Conservation (phyloP, 441 rosid species). For the Bocquillonia castaneifolia region DNA sequence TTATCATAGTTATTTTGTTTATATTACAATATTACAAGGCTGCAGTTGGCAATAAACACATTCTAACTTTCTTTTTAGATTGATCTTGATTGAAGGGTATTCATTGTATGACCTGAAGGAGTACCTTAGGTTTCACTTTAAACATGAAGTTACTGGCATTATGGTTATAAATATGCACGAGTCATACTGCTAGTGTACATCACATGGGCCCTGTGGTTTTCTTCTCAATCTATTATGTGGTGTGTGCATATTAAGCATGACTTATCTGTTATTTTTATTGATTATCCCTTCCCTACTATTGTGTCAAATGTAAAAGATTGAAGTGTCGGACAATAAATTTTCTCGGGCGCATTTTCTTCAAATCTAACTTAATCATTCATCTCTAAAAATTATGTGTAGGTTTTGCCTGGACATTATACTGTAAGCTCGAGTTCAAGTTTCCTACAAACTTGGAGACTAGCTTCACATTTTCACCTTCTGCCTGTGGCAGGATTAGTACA, state of each 20-base stretch:
- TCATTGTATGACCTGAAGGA: slow-evolving; percentile 4
- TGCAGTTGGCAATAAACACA: neutral
- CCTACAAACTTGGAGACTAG: neutral
- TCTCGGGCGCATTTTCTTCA: neutral
- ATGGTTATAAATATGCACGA: neutral
- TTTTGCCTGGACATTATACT: neutral
- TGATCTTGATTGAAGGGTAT: neutral
- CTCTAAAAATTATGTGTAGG: neutral
- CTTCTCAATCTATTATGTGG: neutral
- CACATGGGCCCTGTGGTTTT: too few species aligned
- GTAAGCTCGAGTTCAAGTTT: neutral
- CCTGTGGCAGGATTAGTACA: neutral
- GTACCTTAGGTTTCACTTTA: neutral
- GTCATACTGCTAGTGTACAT: neutral
- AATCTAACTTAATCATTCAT: neutral
- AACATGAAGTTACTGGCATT: neutral
- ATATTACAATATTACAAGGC: neutral
- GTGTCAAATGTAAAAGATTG: neutral
- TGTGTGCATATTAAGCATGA: neutral
- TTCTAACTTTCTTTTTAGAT: neutral
- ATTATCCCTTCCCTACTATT: neutral
- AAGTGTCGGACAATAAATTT: neutral
- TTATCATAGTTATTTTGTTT: neutral
- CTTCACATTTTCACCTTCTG: neutral
- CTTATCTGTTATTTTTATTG: neutral